A percentile compares a stretch with the other conserved stretches of the same genome.
These are phyloP conservation scores for Arabidopsis arenosa DNA, from an alignment of 345 rosid species.

Conservation along the genomic window DNA sequence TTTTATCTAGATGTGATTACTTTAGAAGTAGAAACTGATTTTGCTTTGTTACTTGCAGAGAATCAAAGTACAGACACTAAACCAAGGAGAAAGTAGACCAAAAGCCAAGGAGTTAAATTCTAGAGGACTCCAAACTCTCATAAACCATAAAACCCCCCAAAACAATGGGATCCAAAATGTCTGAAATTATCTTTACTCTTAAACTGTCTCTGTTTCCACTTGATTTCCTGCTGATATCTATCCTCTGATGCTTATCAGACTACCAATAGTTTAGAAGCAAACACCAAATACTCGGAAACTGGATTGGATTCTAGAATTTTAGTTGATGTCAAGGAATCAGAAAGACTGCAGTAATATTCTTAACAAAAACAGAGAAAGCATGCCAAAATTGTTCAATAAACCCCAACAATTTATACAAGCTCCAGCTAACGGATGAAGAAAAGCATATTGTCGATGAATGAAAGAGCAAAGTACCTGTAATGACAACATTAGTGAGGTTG, in stretches of 20 bases:
- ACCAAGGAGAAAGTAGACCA: neutral
- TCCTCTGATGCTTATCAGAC: slow-evolving; percentile 1
- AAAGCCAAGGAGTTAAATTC: neutral
- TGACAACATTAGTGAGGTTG: slow-evolving; percentile 80
- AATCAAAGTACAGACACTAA: no score
- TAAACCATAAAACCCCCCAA: neutral
- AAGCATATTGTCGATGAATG: neutral
- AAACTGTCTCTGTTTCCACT: slow-evolving; percentile 7
- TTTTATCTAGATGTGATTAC: no score
- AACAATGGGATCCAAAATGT: neutral
- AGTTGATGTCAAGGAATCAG: slow-evolving; percentile 6
- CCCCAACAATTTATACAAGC: neutral
- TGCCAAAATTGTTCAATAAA: neutral
- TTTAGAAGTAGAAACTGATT: no score
- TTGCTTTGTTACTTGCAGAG: no score
- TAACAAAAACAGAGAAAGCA: slow-evolving; percentile 21
- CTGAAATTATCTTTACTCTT: neutral
- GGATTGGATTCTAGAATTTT: neutral
- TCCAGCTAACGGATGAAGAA: slow-evolving; percentile 3
- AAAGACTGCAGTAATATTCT: slow-evolving; percentile 6
- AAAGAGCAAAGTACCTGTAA: slow-evolving; percentile 67
- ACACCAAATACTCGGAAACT: neutral
- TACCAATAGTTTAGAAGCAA: neutral
- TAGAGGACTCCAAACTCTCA: neutral
- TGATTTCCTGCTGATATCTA: neutral